phyloP scores from a whole-genome alignment of 345 rosid genomes.

The Balakata baccata region DNA sequence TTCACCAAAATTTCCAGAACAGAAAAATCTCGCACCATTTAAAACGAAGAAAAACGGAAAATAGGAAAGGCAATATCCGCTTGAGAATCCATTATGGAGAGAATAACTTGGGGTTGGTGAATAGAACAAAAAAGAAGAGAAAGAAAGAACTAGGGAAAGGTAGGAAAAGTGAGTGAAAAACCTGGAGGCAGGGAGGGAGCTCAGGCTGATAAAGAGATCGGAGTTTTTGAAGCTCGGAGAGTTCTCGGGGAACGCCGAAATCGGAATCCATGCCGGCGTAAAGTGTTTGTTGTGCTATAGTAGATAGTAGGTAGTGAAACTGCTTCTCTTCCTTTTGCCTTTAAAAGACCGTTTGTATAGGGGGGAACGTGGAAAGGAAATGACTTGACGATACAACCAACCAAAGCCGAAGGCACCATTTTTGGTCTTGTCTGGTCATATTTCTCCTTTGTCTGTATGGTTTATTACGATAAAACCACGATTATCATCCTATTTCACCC shows the following conservation, averaged over 20 bases:
- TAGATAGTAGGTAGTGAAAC: not conserved
- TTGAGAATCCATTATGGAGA: not conserved
- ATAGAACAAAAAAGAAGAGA: not conserved
- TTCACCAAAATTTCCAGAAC: not conserved
- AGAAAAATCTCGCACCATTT: not conserved
- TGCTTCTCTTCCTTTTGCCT: not conserved
- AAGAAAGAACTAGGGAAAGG: not conserved
- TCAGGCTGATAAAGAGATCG: slow-evolving; percentile 78
- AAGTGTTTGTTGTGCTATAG: not conserved
- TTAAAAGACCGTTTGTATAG: slow-evolving; percentile 17
- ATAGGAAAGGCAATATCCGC: not conserved
- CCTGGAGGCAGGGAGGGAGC: slow-evolving; percentile 97
- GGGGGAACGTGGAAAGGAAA: not conserved
- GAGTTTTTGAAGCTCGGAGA: slow-evolving; percentile 77
- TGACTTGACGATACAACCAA: slow-evolving; percentile 21
- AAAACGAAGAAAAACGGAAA: not conserved
- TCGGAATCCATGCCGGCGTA: slow-evolving; percentile 73
- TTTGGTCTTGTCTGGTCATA: not conserved
- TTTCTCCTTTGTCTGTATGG: not conserved
- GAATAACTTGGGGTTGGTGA: not conserved
- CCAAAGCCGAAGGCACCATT: not conserved
- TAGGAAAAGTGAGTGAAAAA: slow-evolving; percentile 10
- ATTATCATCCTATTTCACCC: not conserved
- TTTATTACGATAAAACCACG: slow-evolving; percentile 11
- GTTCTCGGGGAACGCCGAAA: slow-evolving; percentile 88